Evolutionary conservation across 1,284 basidiomycete species (phyloP).

Genomic region (Trichosporon inkin): DNA sequence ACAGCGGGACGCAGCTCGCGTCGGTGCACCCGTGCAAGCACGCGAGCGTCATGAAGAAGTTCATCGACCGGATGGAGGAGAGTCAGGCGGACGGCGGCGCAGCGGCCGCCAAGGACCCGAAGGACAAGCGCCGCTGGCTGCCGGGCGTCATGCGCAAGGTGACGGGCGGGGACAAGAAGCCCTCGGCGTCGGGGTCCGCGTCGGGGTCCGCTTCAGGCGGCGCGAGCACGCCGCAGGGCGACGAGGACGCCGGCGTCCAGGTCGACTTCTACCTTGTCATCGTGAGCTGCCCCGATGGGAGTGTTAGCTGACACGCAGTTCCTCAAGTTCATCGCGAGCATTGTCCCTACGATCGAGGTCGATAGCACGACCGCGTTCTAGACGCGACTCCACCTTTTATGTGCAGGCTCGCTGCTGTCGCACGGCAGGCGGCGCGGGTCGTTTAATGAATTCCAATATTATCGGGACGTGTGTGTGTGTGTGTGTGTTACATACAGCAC

Average conservation of each 20-base stretch:
- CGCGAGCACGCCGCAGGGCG: constrained; percentile 56
- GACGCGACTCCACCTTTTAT: not conserved
- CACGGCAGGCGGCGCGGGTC: too few species aligned
- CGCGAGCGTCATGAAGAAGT: constrained; percentile 99
- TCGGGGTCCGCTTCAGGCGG: constrained; percentile 23
- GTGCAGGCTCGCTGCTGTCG: not conserved
- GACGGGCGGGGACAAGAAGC: constrained; percentile 53
- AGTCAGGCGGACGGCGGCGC: constrained; percentile 56
- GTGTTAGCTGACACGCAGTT: constrained; percentile 52
- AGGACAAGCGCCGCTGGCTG: constrained; percentile 70
- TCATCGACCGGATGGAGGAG: constrained; percentile 96
- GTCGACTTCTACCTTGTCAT: constrained; percentile 94
- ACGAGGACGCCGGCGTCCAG: constrained; percentile 76
- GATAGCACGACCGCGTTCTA: constrained; percentile 29
- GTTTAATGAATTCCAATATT: not conserved
- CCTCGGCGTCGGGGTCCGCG: constrained; percentile 56
- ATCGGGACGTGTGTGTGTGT: too few species aligned
- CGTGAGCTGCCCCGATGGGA: constrained; percentile 31
- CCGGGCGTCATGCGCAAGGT: constrained; percentile 66
- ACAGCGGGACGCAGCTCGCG: constrained; percentile 76
- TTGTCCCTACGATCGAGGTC: constrained; percentile 77
- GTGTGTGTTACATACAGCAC: too few species aligned
- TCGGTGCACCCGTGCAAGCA: constrained; percentile 99
- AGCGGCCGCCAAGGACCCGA: constrained; percentile 22
- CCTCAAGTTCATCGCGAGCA: constrained; percentile 86